Base-by-base conservation (phyloP, 129 eudicot genomes). In the Glebionis coronaria region DNA sequence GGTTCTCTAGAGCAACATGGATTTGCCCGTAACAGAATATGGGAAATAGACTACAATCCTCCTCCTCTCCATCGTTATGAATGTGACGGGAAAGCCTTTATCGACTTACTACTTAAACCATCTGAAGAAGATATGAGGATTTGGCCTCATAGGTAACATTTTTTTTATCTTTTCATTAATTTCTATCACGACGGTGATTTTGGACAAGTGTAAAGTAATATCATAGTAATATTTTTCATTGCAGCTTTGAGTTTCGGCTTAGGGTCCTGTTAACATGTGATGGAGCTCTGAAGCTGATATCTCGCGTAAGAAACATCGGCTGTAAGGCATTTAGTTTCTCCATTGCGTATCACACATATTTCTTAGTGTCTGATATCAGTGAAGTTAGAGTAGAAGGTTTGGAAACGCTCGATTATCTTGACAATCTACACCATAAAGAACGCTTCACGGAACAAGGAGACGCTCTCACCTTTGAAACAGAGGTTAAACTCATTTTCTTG, bases 361-460 rank as follows among this genome's bases (percentile, higher is more conserved):
- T 94, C 58, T 74, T 75, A 0, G 85, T 94, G 69, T 94, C 99
- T 1, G 97, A 94, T 81, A 94, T 94, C 71, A 76, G 99, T 79
- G 99, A 94, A 83, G 99, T 94, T 40, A 79, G 99, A 56, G 93
- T 94, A 4, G 99, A 94, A 73, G 99, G 99, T 21, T 54, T 94
- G 90, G 99, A 94, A 80, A 94, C 99, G 3, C 88, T 89, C 0
- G 95, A 94, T 61, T 94, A 88, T 75, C 93, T 89, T 1, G 99
- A 94, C 76, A 84, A 85, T 61, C 72, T 88, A 56, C 71, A 69
- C 62, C 75, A 81, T 13, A 84, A 79, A 66, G 80, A 93, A 65
- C 95, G 95, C 12, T 94, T 89, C 61, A 94, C 99, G 0, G 97
- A 93, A 72, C 98, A 93, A 93, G 97, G 95, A 69, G 97, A 93